Evolutionary conservation across 2,329 filamentous ascomycete species (phyloP), one percentile per base, ranked within the genome.

Genomic region (Talaromyces pinophilus): DNA sequence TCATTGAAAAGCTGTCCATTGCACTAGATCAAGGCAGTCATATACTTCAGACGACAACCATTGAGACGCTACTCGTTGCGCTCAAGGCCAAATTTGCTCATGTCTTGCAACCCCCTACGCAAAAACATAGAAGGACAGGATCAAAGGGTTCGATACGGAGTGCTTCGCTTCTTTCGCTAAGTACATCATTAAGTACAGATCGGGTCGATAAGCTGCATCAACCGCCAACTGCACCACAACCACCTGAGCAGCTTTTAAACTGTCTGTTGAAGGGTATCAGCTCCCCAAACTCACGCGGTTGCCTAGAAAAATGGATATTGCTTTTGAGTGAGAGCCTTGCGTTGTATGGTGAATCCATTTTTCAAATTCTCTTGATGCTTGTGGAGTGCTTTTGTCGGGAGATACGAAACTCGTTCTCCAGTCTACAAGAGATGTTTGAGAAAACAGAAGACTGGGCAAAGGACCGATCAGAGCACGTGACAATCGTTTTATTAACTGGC

Each of bases 271-370:
- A 88, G 55, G 95, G 93, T 0, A 89, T 99, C 60, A 88, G 90
- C 64, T 91, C 92, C 3, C 76, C 85, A 2, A 88, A 84, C 63
- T 93, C 92, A 70, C 88, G 92, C 5, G 83, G 88, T 8, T 89
- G 96, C 5, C 82, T 99, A 42, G 93, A 98, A 72, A 93, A 92
- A 75, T 99, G 96, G 96, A 88, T 97, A 10, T 84, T 87, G 35
- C 93, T 99, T 71, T 83, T 99, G 7, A 87, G 88, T 4, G 91
- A 94, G 74, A 92, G 92, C 54, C 81, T 99, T 35, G 92, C 93
- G 0, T 83, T 96, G 15, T 97, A 96, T 77, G 86, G 90, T 0
- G 89, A 91, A 52, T 88, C 90, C 5, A 92, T 97, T 55, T 97
- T 97, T 75, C 91, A 97, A 74, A 90, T 95, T 62, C 81, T 99